Evolutionary conservation across 2,329 filamentous ascomycete species (phyloP).

Genomic region (Fusarium palustre): DNA sequence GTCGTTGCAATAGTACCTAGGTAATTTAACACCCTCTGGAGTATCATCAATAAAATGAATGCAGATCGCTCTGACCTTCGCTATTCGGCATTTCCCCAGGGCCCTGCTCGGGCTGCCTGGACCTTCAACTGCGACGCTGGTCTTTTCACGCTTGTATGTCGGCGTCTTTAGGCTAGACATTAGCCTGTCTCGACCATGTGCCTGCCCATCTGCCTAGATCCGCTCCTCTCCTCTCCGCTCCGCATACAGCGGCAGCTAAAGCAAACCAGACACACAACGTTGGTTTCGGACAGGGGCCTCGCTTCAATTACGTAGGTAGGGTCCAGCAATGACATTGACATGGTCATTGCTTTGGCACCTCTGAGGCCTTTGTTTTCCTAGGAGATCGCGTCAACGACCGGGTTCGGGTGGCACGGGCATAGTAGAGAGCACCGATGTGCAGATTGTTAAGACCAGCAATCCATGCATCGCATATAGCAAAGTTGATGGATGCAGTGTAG

Average conservation of each 20-base stretch:
- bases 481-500: background rate
- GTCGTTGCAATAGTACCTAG: background rate
- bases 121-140: slow-evolving; percentile 2
- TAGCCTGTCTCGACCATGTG: slow-evolving; percentile 38
- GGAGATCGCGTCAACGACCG: slow-evolving; percentile 26
- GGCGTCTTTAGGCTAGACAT: slow-evolving; percentile 24
- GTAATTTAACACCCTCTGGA: background rate
- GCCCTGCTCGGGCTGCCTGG: background rate
- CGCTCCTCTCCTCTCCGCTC: slow-evolving; percentile 35
- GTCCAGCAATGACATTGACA: slow-evolving; percentile 34
- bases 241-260: slow-evolving; percentile 40
- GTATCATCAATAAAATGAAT: slow-evolving; percentile 19
- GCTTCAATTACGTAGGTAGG: slow-evolving; percentile 41
- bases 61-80: slow-evolving; percentile 5
- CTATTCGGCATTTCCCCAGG: slow-evolving; percentile 19
- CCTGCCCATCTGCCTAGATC: background rate
- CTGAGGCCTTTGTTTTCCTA: slow-evolving; percentile 21
- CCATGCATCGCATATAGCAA: slow-evolving; percentile 10
- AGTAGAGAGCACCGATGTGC: background rate
- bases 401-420: slow-evolving; percentile 24
- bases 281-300: slow-evolving; percentile 11
- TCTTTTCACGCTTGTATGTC: slow-evolving; percentile 27
- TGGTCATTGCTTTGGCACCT: slow-evolving; percentile 9
- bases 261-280: slow-evolving; percentile 17
- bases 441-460: background rate